phyloP scores from a whole-genome alignment of 179 eudicot genomes.

The Carnegiea gigantea region DNA sequence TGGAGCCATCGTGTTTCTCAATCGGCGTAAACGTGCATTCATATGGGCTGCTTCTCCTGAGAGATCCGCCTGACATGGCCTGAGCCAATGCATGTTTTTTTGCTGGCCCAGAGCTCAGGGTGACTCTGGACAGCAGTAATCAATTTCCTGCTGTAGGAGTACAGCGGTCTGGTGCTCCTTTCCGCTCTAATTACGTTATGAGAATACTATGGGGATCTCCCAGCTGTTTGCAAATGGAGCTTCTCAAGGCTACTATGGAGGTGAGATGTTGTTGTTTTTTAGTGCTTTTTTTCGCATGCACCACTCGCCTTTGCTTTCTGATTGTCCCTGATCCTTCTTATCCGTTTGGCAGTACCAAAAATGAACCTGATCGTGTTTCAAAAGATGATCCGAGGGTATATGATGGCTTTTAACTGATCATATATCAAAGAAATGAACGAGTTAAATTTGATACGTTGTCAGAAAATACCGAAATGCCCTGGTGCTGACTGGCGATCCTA shows the following conservation, averaged over 20 bases:
- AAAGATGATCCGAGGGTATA: conserved; percentile 70
- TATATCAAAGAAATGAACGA: conserved; percentile 89
- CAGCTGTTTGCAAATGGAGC: conserved; percentile 89
- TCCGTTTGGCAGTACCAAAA: conserved; percentile 58
- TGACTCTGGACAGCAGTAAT: conserved; percentile 42
- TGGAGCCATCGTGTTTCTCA: conserved; percentile 90
- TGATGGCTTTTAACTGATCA: conserved; percentile 59
- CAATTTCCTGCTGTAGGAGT: conserved; percentile 86
- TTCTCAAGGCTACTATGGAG: conserved; percentile 55
- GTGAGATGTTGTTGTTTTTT: conserved; percentile 32
- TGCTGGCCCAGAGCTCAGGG: conserved; percentile 71
- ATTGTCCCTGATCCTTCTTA: not conserved
- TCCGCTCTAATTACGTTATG: conserved; percentile 85
- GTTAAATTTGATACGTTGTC: conserved; percentile 78
- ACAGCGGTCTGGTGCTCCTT: conserved; percentile 85
- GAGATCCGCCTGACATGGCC: conserved; percentile 93
- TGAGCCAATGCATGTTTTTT: conserved; percentile 96
- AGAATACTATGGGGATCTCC: conserved; percentile 96
- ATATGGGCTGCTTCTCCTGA: conserved; percentile 97
- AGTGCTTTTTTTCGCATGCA: not conserved
- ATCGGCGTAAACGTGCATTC: conserved; percentile 85
- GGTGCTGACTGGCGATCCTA: conserved; percentile 96
- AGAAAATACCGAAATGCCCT: conserved; percentile 82
- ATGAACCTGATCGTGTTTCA: conserved; percentile 79
- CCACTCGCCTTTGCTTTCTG: not conserved